Evolutionary conservation across 2,329 filamentous ascomycete species (phyloP), one percentile per base, ranked within the genome.

Genomic region (Claviceps humidiphila): DNA sequence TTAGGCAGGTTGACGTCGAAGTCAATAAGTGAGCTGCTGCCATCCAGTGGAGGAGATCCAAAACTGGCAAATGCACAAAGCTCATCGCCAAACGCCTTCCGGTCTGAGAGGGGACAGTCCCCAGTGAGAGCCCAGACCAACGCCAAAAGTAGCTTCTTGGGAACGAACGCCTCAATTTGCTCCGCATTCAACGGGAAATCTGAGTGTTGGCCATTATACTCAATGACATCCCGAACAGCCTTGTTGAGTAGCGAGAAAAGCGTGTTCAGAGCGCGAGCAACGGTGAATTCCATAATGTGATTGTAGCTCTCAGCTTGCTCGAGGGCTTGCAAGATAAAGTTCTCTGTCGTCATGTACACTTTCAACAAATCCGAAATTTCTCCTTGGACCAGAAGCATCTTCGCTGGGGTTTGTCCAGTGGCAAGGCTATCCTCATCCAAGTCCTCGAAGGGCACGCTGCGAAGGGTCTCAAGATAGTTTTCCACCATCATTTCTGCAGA

Each of bases 221-320:
- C 93, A 54, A 98, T 83, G 49, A 96, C 81, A 55, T 91, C 89
- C 56, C 91, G 82, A 57, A 91, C 94, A 43, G 86, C 81, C 71
- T 98, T 97, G 71, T 96, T 96, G 53, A 99, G 73, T 26, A 99
- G 76, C 44, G 91, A 97, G 74, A 98, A 98, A 20, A 98, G 72
- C 0, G 93, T 98, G 57, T 84, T 93, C 39, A 99, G 77, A 4
- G 89, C 91, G 53, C 93, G 87, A 49, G 91, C 88, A 49, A 87
- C 78, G 0, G 93, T 97, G 65, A 93, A 98, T 60, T 96, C 89
- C 93, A 99, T 99, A 65, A 99, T 98, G 67, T 99, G 93, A 57
- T 85, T 87, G 72, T 88, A 94, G 57, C 79, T 77, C 60, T 80
- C 77, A 4, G 91, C 89, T 64, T 88, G 78, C 51, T 83, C 77